Percentiles rank a stretch among this genome's conserved stretches.
Conservation (phyloP, 768 basidiomycete genomes). For the Leccinum imitatum region DNA sequence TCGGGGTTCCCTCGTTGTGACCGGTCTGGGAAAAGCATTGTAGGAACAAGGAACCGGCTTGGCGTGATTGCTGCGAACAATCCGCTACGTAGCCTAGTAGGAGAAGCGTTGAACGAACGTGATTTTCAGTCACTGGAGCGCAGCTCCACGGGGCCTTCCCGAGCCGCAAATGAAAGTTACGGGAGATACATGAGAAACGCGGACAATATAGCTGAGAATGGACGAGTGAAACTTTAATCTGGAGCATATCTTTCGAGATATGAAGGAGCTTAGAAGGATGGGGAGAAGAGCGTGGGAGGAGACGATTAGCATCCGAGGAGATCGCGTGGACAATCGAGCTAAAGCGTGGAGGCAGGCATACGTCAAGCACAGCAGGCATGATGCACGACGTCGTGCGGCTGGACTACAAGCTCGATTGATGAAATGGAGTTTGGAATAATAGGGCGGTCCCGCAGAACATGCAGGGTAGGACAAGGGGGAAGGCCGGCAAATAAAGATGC, state of each 20-base stretch:
- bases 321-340: constrained; percentile 5
- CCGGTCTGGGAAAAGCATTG: constrained; percentile 2
- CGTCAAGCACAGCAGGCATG: constrained; percentile 18
- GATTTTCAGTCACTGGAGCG: not conserved
- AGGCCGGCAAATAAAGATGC: constrained; percentile 10
- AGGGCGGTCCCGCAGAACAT: constrained; percentile 22
- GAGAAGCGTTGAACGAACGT: constrained; percentile 1
- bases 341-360: constrained; percentile 9
- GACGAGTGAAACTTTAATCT: constrained; percentile 17
- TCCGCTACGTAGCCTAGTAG: not conserved
- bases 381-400: not conserved
- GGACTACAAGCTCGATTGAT: constrained; percentile 2
- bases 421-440: constrained; percentile 4
- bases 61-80: constrained; percentile 5
- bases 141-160: not conserved
- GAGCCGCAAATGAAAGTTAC: constrained; percentile 9
- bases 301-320: constrained; percentile 24
- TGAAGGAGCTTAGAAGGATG: not conserved
- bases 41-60: constrained; percentile 2
- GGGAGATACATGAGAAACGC: constrained; percentile 11
- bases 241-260: constrained; percentile 19
- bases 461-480: constrained; percentile 9
- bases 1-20: not conserved
- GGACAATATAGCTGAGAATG: constrained; percentile 7
- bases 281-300: constrained; percentile 6